Percentiles rank a stretch among this genome's conserved stretches.
Evolutionary conservation across 441 rosid species (phyloP).

Genomic region (Pelargonium citronellum): DNA sequence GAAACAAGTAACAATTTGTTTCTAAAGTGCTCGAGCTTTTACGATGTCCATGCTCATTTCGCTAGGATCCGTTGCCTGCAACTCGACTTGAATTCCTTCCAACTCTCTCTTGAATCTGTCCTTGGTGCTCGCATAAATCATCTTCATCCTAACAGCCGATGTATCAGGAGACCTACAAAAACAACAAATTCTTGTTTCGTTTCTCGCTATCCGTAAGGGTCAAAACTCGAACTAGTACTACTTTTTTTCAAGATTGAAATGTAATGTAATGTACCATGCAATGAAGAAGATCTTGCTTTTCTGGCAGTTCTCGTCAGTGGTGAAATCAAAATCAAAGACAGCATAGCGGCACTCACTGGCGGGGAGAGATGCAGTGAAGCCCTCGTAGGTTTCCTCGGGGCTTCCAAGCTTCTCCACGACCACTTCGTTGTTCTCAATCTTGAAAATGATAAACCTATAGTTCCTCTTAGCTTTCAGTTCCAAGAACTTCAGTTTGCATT

Average conservation of each 20-base stretch:
- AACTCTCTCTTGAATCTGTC: constrained; percentile 75
- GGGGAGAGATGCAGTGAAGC: constrained; percentile 43
- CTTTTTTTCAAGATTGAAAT: background rate
- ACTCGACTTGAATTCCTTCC: constrained; percentile 68
- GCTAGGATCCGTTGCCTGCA: constrained; percentile 74
- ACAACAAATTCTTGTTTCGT: background rate
- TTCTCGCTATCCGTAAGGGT: background rate
- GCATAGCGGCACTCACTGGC: constrained; percentile 59
- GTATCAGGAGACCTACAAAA: constrained; percentile 52
- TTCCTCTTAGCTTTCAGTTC: constrained; percentile 64
- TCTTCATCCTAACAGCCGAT: constrained; percentile 54
- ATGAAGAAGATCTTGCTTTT: constrained; percentile 73
- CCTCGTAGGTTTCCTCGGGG: constrained; percentile 49
- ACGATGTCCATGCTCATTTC: constrained; percentile 71
- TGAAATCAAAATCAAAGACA: constrained; percentile 59
- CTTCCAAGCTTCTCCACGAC: constrained; percentile 54
- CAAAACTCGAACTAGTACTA: background rate
- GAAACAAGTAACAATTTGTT: background rate
- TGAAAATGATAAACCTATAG: constrained; percentile 57
- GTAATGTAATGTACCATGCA: constrained; percentile 42
- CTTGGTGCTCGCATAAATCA: constrained; percentile 70
- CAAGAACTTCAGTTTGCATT: constrained; percentile 58
- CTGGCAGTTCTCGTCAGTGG: constrained; percentile 57
- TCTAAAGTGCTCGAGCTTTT: constrained; percentile 50
- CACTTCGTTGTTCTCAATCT: constrained; percentile 52